Evolutionary conservation across 2,329 filamentous ascomycete species (phyloP).

Genomic region (Periconia sp.): DNA sequence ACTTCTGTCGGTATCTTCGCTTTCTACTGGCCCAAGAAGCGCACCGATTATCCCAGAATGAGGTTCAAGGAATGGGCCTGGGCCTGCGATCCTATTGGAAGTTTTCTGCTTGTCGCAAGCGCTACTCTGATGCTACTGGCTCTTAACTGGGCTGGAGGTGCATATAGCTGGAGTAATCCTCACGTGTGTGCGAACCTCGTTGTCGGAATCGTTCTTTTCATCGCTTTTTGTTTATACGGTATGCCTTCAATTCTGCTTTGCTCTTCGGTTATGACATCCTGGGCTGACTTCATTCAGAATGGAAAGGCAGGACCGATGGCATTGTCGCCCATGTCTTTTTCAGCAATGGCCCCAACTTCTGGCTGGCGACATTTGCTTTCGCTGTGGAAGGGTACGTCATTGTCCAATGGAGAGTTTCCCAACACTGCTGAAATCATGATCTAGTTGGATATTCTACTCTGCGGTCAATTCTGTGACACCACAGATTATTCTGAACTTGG

Average conservation of each 20-base stretch:
- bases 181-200: constrained; percentile 28
- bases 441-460: constrained; percentile 54
- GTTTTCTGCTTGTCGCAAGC: constrained; percentile 23
- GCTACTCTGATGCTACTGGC: constrained; percentile 31
- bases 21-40: constrained; percentile 36
- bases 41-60: constrained; percentile 28
- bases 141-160: constrained; percentile 35
- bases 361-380: constrained; percentile 58
- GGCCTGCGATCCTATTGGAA: constrained; percentile 36
- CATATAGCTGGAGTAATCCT: constrained; percentile 24
- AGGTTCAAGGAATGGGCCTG: constrained; percentile 26
- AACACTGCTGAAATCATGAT: neutral
- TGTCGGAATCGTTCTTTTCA: constrained; percentile 24
- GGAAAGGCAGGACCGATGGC: constrained; percentile 57
- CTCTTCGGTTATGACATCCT: neutral
- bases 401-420: neutral
- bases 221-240: constrained; percentile 34
- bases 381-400: constrained; percentile 53
- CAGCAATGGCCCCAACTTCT: constrained; percentile 56
- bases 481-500: constrained; percentile 34
- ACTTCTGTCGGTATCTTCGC: constrained; percentile 52
- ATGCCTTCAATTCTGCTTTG: neutral
- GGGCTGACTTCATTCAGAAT: constrained; percentile 44
- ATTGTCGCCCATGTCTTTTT: constrained; percentile 61
- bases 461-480: constrained; percentile 38